Base-by-base conservation (phyloP, 805 yeast species). In the Kurtzmaniella fragi region DNA sequence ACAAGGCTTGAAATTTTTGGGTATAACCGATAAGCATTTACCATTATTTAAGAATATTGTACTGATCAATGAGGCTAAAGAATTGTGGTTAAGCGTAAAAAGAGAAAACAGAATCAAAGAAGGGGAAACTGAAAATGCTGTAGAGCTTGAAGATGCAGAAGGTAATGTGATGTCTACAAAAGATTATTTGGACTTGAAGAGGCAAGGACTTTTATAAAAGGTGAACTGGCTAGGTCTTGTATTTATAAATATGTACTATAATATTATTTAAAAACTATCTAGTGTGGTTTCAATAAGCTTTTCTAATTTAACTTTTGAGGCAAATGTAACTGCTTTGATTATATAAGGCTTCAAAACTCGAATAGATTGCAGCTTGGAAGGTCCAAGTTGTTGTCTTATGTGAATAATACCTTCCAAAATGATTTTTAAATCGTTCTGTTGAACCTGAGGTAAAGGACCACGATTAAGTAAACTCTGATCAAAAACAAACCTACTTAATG, bases 81-180 rank as follows among this genome's bases (percentile, higher is more conserved):
- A 64, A 11, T 58, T 93, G 23, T 76, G 84, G 78, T 64, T 66
- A 2, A 63, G 61, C 20, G 44, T 81, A 8, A 64, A 64, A 40
- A 50, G 55, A 36, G 65, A 67, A 35, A 48, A 53, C 4, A 55
- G 73, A 31, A 48, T 56, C 8, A 59, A 59, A 37, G 67, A 68
- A 26, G 64, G 64, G 17, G 66, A 70, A 38, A 55, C 52, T 34
- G 84, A 82, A 45, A 67, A 71, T 38, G 77, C 78, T 1, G 72
- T 82, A 10, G 95, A 93, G 58, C 84, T 90, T 28, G 98, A 91
- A 57, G 98, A 93, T 54, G 83, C 78, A 1, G 89, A 87, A 13
- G 99, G 98, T 9, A 91, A 93, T 54, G 95, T 87, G 12, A 84
- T 91, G 95, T 76, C 84, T 27, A 82, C 80, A 49, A 77, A 78